Conservation (phyloP, 495 filamentous ascomycete genomes). For the Neurospora sp. region DNA sequence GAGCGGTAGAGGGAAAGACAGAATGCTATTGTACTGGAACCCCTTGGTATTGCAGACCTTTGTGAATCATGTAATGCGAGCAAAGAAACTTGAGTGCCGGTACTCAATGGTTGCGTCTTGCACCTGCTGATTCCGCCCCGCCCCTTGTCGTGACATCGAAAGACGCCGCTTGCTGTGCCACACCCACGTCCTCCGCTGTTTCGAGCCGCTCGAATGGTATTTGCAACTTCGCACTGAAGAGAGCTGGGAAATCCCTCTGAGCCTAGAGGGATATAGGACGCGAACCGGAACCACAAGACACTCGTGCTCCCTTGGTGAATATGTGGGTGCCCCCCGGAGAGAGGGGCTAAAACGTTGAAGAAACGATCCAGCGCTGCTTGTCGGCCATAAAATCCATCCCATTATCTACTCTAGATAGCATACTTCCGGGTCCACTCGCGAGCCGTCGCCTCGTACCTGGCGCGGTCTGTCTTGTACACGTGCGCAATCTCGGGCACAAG, state of each 20-base stretch:
- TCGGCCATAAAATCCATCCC: constrained; percentile 2
- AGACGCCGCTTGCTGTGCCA: background rate
- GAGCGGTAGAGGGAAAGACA: background rate
- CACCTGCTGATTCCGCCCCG: background rate
- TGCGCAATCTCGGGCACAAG: constrained; percentile 97
- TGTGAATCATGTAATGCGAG: background rate
- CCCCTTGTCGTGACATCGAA: background rate
- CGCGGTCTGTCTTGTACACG: constrained; percentile 98
- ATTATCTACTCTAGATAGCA: constrained; percentile 52
- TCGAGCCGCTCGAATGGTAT: background rate
- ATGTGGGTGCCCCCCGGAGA: background rate
- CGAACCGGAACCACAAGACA: background rate
- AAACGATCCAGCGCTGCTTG: constrained; percentile 3
- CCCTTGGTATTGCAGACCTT: background rate
- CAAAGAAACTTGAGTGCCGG: background rate
- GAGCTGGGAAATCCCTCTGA: background rate
- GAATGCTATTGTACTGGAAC: background rate
- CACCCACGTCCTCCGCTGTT: background rate
- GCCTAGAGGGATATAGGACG: background rate
- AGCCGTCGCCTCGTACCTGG: constrained; percentile 90
- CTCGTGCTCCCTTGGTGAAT: background rate
- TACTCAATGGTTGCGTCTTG: background rate
- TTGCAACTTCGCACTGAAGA: background rate
- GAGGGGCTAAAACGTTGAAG: background rate
- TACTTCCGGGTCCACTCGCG: constrained; percentile 99